A percentile compares a stretch with the other conserved stretches of the same genome.
Conservation (phyloP, 2,329 filamentous ascomycete species). For the Ophiosphaerella korrae region DNA sequence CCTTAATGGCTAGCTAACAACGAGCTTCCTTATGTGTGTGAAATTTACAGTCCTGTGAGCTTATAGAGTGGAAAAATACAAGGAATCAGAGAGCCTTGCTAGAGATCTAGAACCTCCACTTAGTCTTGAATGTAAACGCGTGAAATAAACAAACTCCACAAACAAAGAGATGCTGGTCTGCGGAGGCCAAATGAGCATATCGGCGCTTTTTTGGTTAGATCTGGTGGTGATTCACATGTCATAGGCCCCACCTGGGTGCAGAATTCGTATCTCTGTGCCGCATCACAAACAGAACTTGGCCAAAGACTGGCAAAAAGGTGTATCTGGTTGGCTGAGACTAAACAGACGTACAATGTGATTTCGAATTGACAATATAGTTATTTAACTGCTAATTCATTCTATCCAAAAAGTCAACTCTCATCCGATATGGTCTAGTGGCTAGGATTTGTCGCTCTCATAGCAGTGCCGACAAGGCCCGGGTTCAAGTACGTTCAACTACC, state of each 20-base stretch:
- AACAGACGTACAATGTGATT: neutral
- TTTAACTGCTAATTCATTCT: neutral
- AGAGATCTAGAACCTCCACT: too few relatives aligned
- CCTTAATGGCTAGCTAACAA: too few relatives aligned
- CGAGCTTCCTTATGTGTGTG: neutral
- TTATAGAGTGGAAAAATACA: too few relatives aligned
- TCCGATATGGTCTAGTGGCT: slow-evolving; percentile 37
- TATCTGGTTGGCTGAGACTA: too few relatives aligned
- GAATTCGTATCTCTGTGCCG: neutral
- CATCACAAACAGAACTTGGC: too few relatives aligned
- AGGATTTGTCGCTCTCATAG: slow-evolving; percentile 45
- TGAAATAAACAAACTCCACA: too few relatives aligned
- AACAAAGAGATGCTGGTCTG: neutral
- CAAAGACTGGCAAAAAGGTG: too few relatives aligned
- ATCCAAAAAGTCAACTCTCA: neutral
- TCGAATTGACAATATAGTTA: neutral
- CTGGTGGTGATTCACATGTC: neutral
- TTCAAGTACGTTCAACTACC: slow-evolving; percentile 18
- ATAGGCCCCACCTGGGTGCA: slow-evolving; percentile 1
- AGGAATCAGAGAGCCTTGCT: too few relatives aligned
- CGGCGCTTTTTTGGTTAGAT: neutral
- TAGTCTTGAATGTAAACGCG: too few relatives aligned
- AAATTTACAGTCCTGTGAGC: neutral
- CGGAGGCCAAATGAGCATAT: neutral
- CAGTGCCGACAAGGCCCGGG: slow-evolving; percentile 43